A percentile compares a stretch with the other conserved stretches of the same genome.
phyloP scores from a whole-genome alignment of 805 yeast genomes.

The Huiozyma sinensis region DNA sequence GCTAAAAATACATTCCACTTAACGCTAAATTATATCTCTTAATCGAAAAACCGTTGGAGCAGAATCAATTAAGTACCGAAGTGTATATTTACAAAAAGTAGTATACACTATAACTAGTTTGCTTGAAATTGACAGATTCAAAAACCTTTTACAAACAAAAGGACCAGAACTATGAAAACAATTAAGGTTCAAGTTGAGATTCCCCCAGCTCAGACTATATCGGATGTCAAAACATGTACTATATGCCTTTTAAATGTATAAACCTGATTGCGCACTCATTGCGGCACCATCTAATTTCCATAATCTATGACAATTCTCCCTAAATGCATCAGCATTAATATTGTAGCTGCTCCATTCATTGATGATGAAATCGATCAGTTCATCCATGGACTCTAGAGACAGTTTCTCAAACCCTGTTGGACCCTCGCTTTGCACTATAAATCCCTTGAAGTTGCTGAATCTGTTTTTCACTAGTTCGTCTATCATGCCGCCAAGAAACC shows the following conservation, averaged over 20 bases:
- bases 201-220: too few species aligned
- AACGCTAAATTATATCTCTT: too few species aligned
- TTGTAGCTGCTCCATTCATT: slow-evolving; percentile 6
- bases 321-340: slow-evolving; percentile 4
- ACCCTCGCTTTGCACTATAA: slow-evolving; percentile 44
- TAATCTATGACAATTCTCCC: slow-evolving; percentile 19
- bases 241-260: slow-evolving; percentile 13
- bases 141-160: too few species aligned
- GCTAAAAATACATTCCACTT: too few species aligned
- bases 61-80: too few species aligned
- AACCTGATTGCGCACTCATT: slow-evolving; percentile 25
- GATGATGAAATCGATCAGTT: slow-evolving; percentile 15
- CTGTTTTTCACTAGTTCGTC: slow-evolving; percentile 16
- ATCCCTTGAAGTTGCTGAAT: slow-evolving; percentile 8
- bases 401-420: slow-evolving; percentile 50
- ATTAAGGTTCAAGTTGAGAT: too few species aligned
- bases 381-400: slow-evolving; percentile 21
- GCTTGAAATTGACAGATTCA: too few species aligned
- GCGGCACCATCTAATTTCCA: slow-evolving; percentile 25
- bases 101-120: too few species aligned
- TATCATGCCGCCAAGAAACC: slow-evolving; percentile 39
- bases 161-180: too few species aligned
- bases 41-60: too few species aligned
- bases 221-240: too few species aligned
- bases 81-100: too few species aligned